Evolutionary conservation across 2,329 filamentous ascomycete species (phyloP).

Genomic region (Cytospora schulzeri): DNA sequence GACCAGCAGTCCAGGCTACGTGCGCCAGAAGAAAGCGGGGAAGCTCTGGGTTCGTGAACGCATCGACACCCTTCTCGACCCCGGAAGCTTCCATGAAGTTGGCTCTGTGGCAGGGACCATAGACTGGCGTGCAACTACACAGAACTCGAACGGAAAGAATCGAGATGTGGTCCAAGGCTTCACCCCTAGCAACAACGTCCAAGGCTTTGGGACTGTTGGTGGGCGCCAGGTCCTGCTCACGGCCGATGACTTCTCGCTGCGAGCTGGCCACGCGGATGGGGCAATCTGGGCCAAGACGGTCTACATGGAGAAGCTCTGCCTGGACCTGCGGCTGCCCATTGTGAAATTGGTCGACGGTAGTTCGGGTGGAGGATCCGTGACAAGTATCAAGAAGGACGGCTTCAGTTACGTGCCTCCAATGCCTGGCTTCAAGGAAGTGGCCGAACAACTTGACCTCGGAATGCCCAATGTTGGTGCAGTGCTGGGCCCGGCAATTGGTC

Average conservation of each 20-base stretch:
- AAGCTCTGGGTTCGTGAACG: constrained; percentile 68
- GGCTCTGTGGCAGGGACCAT: constrained; percentile 63
- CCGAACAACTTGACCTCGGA: constrained; percentile 61
- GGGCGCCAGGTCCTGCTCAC: constrained; percentile 61
- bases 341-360: constrained; percentile 67
- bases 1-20: constrained; percentile 55
- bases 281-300: constrained; percentile 59
- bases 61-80: constrained; percentile 59
- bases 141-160: constrained; percentile 45
- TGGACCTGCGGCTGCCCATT: constrained; percentile 59
- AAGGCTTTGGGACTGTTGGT: constrained; percentile 56
- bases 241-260: constrained; percentile 64
- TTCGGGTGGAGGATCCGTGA: constrained; percentile 64
- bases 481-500: constrained; percentile 63
- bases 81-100: constrained; percentile 58
- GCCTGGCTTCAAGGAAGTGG: constrained; percentile 53
- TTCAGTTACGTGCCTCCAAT: constrained; percentile 64
- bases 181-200: constrained; percentile 63
- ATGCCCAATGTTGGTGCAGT: constrained; percentile 67
- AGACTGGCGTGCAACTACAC: constrained; percentile 54
- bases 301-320: constrained; percentile 63
- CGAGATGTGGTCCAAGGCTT: constrained; percentile 53
- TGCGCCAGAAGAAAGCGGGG: constrained; percentile 64
- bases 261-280: constrained; percentile 66
- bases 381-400: constrained; percentile 56